Conservation (phyloP, 176 grass and related monocot genomes). For the Avena insularis region DNA sequence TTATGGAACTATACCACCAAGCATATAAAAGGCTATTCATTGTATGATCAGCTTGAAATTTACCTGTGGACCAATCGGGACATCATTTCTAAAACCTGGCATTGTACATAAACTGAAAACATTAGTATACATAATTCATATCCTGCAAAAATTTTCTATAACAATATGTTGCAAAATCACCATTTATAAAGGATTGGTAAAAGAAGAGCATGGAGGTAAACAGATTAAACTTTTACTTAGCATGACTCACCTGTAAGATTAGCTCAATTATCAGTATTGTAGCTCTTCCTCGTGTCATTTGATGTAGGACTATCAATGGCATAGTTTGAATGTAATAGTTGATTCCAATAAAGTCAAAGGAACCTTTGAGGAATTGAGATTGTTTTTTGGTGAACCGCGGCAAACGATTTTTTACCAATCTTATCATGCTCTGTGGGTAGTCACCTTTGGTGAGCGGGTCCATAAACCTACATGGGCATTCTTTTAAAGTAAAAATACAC, state of each 20-base stretch:
- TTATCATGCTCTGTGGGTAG: constrained; percentile 50
- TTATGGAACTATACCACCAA: not conserved
- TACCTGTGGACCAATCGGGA: constrained; percentile 64
- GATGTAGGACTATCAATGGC: constrained; percentile 32
- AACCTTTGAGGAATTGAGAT: constrained; percentile 48
- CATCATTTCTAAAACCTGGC: constrained; percentile 54
- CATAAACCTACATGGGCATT: constrained; percentile 40
- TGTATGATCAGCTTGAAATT: not conserved
- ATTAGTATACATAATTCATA: not conserved
- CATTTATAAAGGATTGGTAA: not conserved
- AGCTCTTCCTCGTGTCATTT: constrained; percentile 45
- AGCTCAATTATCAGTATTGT: constrained; percentile 39
- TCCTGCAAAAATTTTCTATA: no score
- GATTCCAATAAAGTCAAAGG: constrained; percentile 64
- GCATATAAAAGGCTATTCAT: not conserved
- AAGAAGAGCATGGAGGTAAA: not conserved
- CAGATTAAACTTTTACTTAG: not conserved
- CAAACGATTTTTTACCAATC: constrained; percentile 47
- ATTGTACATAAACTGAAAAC: not conserved
- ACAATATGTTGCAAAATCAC: not conserved
- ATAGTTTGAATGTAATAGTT: constrained; percentile 57
- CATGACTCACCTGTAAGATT: constrained; percentile 40
- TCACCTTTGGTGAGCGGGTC: constrained; percentile 51
- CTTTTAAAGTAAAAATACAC: not conserved
- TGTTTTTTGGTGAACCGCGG: constrained; percentile 47